Base-by-base conservation (phyloP, 2,329 filamentous ascomycete genomes). In the Aspergillus uvarum region DNA sequence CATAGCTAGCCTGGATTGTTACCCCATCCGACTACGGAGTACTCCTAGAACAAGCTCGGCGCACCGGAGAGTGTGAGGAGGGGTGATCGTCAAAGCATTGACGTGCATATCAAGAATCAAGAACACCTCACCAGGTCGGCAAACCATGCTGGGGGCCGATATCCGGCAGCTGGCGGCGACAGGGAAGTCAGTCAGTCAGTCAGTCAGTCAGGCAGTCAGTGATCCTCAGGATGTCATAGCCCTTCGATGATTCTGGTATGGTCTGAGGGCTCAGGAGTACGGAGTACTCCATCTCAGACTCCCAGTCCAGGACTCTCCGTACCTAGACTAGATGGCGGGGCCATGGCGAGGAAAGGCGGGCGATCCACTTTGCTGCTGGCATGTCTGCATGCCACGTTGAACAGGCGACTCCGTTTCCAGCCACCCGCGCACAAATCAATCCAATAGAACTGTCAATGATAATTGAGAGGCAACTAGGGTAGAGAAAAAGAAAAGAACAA, bases 311-410 rank as follows among this genome's bases (percentile, higher is more conserved):
- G 26, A 29, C 7, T 29, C 7, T 29, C 7, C 7, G 26, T 29
- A 29, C 26, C 26, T 29, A 29, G 26, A 29, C 26, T 29, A 29
- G 26, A 47, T 47, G 29, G 53, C 47, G 53, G 47, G 26, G 31
- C 21, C 32, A 16, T 29, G 32, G 29, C 32, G 16, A 35, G 24
- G 16, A 26, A 61, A 64, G 64, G 65, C 62, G 58, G 59, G 56
- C 59, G 65, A 64, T 66, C 66, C 66, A 67, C 65, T 44, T 44
- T 44, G 38, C 56, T 61, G 60, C 44, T 53, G 57, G 53, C 60
- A 63, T 61, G 26, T 62, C 62, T 64, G 65, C 61, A 51, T 68
- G 67, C 67, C 67, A 69, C 67, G 67, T 69, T 60, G 65, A 67
- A 58, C 49, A 56, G 59, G 42, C 56, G 58, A 49, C 54, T 56